Conservation (phyloP, 148 eudicot species). For the Fagopyrum esculentum region DNA sequence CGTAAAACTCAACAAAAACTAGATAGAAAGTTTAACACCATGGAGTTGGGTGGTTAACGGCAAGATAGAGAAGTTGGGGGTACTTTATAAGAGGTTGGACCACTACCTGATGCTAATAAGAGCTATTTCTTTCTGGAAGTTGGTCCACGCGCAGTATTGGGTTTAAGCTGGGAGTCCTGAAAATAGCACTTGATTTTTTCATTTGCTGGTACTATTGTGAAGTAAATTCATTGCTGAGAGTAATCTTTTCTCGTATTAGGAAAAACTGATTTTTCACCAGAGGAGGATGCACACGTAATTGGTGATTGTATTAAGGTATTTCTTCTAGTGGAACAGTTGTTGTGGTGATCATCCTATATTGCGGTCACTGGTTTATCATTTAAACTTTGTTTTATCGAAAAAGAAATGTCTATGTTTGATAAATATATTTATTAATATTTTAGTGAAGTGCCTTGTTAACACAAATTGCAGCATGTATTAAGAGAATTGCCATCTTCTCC, state of each 20-base stretch:
- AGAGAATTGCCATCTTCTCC: slow-evolving; percentile 97
- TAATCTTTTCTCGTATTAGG: slow-evolving; percentile 37
- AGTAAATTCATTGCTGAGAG: slow-evolving; percentile 11
- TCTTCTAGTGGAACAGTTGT: neutral
- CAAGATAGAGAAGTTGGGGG: neutral
- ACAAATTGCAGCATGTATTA: slow-evolving; percentile 51
- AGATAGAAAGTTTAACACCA: neutral
- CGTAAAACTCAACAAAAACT: neutral
- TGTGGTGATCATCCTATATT: neutral
- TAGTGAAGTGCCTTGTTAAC: neutral
- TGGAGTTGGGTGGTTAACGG: neutral
- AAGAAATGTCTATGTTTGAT: neutral
- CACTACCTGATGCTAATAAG: neutral
- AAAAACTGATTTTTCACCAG: slow-evolving; percentile 66
- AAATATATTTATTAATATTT: too few species aligned
- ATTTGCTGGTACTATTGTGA: neutral
- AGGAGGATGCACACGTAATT: slow-evolving; percentile 86
- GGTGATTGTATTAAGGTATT: slow-evolving; percentile 90
- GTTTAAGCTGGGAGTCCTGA: neutral
- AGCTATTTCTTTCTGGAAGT: neutral
- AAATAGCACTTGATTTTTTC: neutral
- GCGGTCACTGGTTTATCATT: neutral
- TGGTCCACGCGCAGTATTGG: neutral
- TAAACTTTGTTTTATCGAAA: neutral
- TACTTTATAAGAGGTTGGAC: neutral